Conservation (phyloP, 805 yeast genomes). For the Metschnikowia lunata region DNA sequence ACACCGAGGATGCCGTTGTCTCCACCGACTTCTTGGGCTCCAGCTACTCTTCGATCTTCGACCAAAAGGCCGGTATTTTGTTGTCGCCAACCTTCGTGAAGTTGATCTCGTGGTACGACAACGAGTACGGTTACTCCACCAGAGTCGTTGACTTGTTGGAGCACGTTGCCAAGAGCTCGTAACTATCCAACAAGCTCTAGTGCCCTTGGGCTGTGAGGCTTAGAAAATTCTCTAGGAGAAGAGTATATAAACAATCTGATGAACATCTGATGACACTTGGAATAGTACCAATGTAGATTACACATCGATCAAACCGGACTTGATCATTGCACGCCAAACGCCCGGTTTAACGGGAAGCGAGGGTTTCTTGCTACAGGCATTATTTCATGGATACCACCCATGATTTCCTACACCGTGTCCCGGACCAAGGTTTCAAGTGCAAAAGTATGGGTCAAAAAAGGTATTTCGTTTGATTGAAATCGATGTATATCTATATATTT, state of each 20-base stretch:
- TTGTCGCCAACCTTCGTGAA: slow-evolving; percentile 86
- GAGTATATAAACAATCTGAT: neutral
- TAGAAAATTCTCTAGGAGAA: slow-evolving; percentile 2
- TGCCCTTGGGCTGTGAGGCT: slow-evolving; percentile 4
- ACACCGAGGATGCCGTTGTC: slow-evolving; percentile 91
- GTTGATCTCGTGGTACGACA: slow-evolving; percentile 92
- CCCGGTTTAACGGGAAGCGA: no score
- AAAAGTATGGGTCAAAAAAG: no score
- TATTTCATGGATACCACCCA: no score
- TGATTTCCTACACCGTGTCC: no score
- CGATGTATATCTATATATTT: no score
- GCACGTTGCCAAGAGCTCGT: slow-evolving; percentile 58
- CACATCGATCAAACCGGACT: no score
- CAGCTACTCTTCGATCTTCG: slow-evolving; percentile 82
- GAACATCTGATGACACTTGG: neutral
- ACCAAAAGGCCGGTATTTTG: slow-evolving; percentile 86
- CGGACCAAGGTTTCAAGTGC: no score
- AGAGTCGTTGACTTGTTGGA: slow-evolving; percentile 89
- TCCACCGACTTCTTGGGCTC: slow-evolving; percentile 86
- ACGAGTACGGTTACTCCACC: slow-evolving; percentile 94
- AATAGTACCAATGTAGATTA: no score
- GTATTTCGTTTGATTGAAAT: no score
- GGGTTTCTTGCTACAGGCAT: no score
- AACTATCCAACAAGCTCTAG: slow-evolving; percentile 15
- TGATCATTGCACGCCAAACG: no score